phyloP scores from a whole-genome alignment of 805 yeast genomes.

The Ogataea chonburiensis region DNA sequence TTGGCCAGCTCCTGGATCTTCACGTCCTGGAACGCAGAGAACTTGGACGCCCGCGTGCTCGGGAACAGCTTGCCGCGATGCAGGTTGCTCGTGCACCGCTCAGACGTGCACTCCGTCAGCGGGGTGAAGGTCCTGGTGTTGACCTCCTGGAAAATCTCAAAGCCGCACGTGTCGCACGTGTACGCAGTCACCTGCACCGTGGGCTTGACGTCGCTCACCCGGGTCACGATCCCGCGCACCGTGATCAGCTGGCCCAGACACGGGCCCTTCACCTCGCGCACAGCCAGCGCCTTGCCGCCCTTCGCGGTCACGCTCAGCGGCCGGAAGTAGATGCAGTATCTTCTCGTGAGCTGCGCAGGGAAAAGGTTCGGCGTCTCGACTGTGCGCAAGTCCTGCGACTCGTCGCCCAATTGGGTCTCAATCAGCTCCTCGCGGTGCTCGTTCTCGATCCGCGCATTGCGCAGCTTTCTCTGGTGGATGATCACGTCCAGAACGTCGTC shows the following conservation, averaged over 20 bases:
- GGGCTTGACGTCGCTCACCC: constrained; percentile 97
- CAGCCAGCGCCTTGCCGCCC: constrained; percentile 66
- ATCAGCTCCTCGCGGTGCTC: constrained; percentile 64
- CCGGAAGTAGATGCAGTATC: constrained; percentile 83
- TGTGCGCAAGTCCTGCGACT: constrained; percentile 15
- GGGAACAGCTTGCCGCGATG: constrained; percentile 86
- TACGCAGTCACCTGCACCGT: constrained; percentile 88
- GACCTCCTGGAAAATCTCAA: constrained; percentile 95
- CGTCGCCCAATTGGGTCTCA: constrained; percentile 38
- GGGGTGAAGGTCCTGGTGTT: constrained; percentile 82
- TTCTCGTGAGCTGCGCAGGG: constrained; percentile 82
- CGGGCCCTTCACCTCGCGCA: constrained; percentile 83
- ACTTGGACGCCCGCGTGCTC: constrained; percentile 94
- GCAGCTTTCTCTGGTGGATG: constrained; percentile 80
- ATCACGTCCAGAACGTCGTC: constrained; percentile 94
- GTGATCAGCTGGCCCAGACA: constrained; percentile 86
- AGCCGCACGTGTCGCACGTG: constrained; percentile 97
- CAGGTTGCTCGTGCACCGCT: constrained; percentile 73
- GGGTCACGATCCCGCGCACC: constrained; percentile 88
- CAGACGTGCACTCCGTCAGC: constrained; percentile 80
- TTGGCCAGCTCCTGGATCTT: constrained; percentile 91
- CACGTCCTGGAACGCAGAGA: constrained; percentile 92
- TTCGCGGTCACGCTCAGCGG: constrained; percentile 55
- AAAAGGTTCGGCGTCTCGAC: constrained; percentile 52
- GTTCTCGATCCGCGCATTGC: constrained; percentile 71